Evolutionary conservation across 345 rosid species (phyloP).

Genomic region (Citrus glauca): DNA sequence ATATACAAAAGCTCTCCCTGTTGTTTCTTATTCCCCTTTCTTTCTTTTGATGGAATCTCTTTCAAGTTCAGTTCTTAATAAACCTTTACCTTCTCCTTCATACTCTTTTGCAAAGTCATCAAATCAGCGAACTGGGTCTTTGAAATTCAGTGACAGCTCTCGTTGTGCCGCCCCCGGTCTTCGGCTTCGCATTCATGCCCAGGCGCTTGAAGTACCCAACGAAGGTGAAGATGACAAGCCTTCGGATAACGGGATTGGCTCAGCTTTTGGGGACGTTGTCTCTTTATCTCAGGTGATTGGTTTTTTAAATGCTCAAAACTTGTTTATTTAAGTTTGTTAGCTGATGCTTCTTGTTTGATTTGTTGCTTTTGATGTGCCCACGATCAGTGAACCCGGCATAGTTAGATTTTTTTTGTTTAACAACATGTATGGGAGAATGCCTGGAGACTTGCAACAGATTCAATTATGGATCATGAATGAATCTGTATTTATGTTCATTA

Average conservation of each 20-base stretch:
- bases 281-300: constrained; percentile 52
- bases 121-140: constrained; percentile 35
- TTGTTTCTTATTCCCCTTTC: background rate
- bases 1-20: background rate
- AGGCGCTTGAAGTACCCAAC: constrained; percentile 33
- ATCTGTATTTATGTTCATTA: background rate
- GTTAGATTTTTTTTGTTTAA: too few relatives aligned
- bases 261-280: constrained; percentile 36
- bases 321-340: background rate
- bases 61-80: constrained; percentile 25
- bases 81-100: constrained; percentile 30
- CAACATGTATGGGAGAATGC: background rate
- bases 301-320: background rate
- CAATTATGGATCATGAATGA: background rate
- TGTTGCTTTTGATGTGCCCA: background rate
- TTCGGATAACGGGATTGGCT: constrained; percentile 30
- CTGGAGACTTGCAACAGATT: background rate
- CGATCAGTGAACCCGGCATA: background rate
- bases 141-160: constrained; percentile 32
- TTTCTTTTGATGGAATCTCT: constrained; percentile 48
- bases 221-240: constrained; percentile 40
- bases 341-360: background rate
- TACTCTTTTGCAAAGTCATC: constrained; percentile 22
- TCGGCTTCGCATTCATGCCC: constrained; percentile 40
- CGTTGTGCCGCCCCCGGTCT: constrained; percentile 24